Percentiles rank a stretch among this genome's conserved stretches.
Conservation (phyloP, 2,329 filamentous ascomycete species). For the Sphaerulina vaccinii region DNA sequence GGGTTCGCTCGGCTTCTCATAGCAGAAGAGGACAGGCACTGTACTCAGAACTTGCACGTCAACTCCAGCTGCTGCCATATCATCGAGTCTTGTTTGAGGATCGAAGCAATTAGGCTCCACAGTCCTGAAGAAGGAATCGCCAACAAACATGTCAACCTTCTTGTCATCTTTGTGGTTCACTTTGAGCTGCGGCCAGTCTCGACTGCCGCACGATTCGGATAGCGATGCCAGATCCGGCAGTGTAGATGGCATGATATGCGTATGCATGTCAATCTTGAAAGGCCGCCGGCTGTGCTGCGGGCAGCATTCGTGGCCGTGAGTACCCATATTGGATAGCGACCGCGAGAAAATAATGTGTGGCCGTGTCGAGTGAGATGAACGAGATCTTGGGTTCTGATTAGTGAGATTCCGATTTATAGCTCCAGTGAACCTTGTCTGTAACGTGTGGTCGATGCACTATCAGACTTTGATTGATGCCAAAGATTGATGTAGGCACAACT, state of each 20-base stretch:
- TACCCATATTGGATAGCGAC: not conserved
- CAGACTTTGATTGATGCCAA: too few species aligned
- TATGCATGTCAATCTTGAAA: constrained; percentile 17
- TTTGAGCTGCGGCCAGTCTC: constrained; percentile 14
- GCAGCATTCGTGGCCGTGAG: not conserved
- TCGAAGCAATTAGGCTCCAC: constrained; percentile 19
- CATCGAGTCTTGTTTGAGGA: constrained; percentile 10
- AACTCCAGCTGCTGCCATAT: constrained; percentile 11
- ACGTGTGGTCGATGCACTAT: too few species aligned
- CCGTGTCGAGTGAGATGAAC: too few species aligned
- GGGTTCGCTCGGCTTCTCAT: constrained; percentile 12
- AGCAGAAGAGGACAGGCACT: constrained; percentile 17
- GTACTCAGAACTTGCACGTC: constrained; percentile 17
- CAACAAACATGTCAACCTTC: constrained; percentile 18
- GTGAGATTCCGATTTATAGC: too few species aligned
- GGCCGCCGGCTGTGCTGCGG: not conserved
- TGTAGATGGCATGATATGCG: constrained; percentile 16
- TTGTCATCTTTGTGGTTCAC: constrained; percentile 1
- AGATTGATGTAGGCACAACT: too few species aligned
- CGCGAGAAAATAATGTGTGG: not conserved
- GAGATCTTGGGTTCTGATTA: too few species aligned
- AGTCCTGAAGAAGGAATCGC: constrained; percentile 17
- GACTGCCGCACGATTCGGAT: not conserved
- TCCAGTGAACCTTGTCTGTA: too few species aligned
- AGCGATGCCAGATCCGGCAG: constrained; percentile 8